Evolutionary conservation across 805 yeast genomes (phyloP).

Genomic region (Candida vaughaniae): DNA sequence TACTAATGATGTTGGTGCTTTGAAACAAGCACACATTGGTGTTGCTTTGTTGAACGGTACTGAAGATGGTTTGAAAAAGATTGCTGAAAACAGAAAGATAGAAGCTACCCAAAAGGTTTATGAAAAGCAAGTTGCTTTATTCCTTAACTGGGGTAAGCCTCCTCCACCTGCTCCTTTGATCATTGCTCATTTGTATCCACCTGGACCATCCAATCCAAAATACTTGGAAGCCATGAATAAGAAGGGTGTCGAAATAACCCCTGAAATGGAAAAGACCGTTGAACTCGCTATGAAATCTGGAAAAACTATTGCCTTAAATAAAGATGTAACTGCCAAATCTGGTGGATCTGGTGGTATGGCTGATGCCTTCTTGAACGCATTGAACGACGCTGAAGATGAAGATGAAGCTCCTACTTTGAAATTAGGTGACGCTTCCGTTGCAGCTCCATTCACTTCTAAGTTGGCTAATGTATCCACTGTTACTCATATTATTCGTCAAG

Average conservation of each 20-base stretch:
- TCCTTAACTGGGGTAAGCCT: slow-evolving; percentile 80
- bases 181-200: slow-evolving; percentile 96
- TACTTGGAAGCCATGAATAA: slow-evolving; percentile 82
- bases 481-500: slow-evolving; percentile 92
- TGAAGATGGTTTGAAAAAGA: slow-evolving; percentile 86
- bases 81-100: slow-evolving; percentile 74
- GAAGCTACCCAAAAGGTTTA: slow-evolving; percentile 67
- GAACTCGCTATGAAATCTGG: slow-evolving; percentile 48
- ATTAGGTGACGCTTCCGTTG: slow-evolving; percentile 97
- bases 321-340: slow-evolving; percentile 30
- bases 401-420: slow-evolving; percentile 92
- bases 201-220: slow-evolving; percentile 88
- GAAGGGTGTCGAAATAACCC: slow-evolving; percentile 77
- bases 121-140: slow-evolving; percentile 77
- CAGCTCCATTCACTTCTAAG: slow-evolving; percentile 97
- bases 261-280: slow-evolving; percentile 64
- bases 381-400: slow-evolving; percentile 57
- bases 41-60: slow-evolving; percentile 97
- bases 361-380: slow-evolving; percentile 59
- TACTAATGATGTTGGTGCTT: slow-evolving; percentile 99
- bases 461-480: slow-evolving; percentile 90
- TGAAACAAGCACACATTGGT: slow-evolving; percentile 98
- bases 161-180: slow-evolving; percentile 77
- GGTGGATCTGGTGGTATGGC: slow-evolving; percentile 40
- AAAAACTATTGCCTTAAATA: slow-evolving; percentile 10